Evolutionary conservation across 75 land plant genomes (phyloP), one percentile per base, ranked within the genome.

Genomic region (Picea sitchensis): DNA sequence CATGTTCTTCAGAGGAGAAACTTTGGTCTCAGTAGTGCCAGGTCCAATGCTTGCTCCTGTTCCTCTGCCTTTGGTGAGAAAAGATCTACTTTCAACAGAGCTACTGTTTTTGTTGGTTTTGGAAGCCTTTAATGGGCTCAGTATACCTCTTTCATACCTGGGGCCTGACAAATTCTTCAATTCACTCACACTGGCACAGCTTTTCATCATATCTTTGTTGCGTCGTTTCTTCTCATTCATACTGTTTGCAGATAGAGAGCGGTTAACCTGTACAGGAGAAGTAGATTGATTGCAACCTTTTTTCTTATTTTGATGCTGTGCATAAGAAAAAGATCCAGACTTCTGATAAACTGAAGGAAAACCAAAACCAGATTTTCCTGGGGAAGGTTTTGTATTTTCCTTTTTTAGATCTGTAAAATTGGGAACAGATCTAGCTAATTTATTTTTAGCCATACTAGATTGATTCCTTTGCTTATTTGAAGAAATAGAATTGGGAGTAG

Each of bases 371-470:
- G 5, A 44, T 5, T 44, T 44, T 5, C 5, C 47, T 44, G 3
- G 5, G 47, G 47, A 82, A 58, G 94, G 94, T 61, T 91, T 92
- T 51, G 94, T 82, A 65, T 92, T 96, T 81, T 97, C 99, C 64
- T 95, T 97, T 71, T 93, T 86, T 18, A 93, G 77, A 57, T 95
- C 96, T 62, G 88, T 85, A 75, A 95, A 91, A 75, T 87, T 92
- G 23, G 92, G 97, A 82, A 90, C 89, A 7, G 94, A 90, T 58
- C 84, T 91, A 21, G 91, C 89, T 69, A 94, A 86, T 59, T 38
- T 41, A 36, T 68, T 68, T 68, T 68, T 44, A 32, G 17, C 34
- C 8, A 44, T 38, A 17, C 44, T 34, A 30, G 72, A 34, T 18
- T 34, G 38, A 36, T 36, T 2, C 38, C 38, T 36, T 36, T 2